Base-by-base conservation (phyloP, 768 basidiomycete genomes). In the Asterophora lycoperdoides region DNA sequence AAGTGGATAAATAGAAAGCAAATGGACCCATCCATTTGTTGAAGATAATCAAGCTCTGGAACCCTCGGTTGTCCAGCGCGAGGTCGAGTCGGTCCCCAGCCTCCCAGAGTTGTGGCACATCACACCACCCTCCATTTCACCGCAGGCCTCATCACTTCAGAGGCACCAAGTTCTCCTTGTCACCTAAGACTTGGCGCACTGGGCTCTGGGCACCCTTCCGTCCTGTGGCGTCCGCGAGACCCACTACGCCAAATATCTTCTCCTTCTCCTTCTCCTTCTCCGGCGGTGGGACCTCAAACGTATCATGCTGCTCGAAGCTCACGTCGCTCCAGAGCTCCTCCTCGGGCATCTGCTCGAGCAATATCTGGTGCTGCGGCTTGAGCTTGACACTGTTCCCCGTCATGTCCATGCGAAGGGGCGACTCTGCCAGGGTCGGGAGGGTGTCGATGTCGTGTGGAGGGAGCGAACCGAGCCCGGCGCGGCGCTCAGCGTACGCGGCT, bases 271-370 rank as follows among this genome's bases (percentile, higher is more conserved):
- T 23, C 23, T 23, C 52, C 49, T 51, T 44, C 17, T 49, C 56
- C n/a, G 20, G 47, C 15, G 6, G 23, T 6, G 8, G 8, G 3
- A 32, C 4, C 30, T 32, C 30, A 13, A 34, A 17, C 26, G 43
- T 32, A 44, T 19, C 23, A 20, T 58, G 74, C 39, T 62, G 60
- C 61, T 80, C 81, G 51, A 81, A 83, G 56, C 80, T 83, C 28
- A 78, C 59, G 50, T 83, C 57, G 26, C 64, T 68, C 73, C 70
- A 78, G 6, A 23, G 23, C n/a, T 75, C 74, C 41, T 80, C 80
- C 20, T 76, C 79, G 63, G 71, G 75, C 55, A 64, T 75, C 60
- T 84, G 80, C 58, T 83, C 82, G 55, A 84, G 58, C 55, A 84
- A 60, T 54, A 78, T 80, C 23, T 70, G 77, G 14, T 56, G 34